These are phyloP conservation scores for Ascoidea tarda DNA, from an alignment of 805 yeast genomes.

Conservation along the genomic window DNA sequence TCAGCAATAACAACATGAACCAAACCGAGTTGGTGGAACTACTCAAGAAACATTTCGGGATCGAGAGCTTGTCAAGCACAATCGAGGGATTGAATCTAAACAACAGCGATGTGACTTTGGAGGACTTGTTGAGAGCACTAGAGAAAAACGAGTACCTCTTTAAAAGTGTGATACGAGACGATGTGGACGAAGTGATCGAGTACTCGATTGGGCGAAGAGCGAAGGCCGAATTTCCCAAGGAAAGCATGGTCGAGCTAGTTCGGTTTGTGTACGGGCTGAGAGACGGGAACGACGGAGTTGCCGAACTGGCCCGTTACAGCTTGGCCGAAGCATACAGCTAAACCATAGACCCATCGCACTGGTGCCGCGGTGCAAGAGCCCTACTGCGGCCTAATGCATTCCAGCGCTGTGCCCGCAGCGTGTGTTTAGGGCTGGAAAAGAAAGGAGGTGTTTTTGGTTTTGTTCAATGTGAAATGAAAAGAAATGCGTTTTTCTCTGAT, in stretches of 20 bases:
- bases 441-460: too few species aligned
- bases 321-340: too few species aligned
- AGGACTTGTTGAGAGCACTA: conserved; percentile 13
- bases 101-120: conserved; percentile 6
- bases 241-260: conserved; percentile 12
- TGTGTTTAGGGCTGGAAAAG: too few species aligned
- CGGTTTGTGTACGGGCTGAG: too few species aligned
- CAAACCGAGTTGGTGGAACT: conserved; percentile 27
- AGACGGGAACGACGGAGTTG: too few species aligned
- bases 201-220: conserved; percentile 18
- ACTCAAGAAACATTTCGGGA: conserved; percentile 22
- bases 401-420: too few species aligned
- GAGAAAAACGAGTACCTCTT: conserved; percentile 15
- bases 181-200: conserved; percentile 15
- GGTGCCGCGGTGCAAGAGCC: too few species aligned
- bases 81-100: conserved; percentile 4
- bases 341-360: too few species aligned
- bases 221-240: conserved; percentile 14
- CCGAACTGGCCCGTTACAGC: too few species aligned
- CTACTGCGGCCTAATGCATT: too few species aligned
- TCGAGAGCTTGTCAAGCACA: conserved; percentile 1
- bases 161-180: conserved; percentile 11
- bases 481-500: too few species aligned
- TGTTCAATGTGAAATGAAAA: too few species aligned
- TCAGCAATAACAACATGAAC: conserved; percentile 18